Conservation (phyloP, 1,284 basidiomycete species). For the Clitocybe nebularis region DNA sequence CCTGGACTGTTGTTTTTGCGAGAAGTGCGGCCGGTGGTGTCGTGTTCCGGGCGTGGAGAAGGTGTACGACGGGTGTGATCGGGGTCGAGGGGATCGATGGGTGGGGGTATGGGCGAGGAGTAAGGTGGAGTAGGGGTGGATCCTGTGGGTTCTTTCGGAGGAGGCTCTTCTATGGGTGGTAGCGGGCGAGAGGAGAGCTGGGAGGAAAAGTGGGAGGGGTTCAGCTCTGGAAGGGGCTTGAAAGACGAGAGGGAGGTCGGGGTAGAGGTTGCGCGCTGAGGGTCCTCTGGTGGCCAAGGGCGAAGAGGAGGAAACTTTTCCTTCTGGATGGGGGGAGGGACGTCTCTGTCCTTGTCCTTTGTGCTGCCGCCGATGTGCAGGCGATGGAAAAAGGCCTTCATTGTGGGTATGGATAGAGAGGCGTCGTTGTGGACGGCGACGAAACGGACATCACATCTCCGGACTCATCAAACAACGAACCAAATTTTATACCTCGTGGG, state of each 20-base stretch:
- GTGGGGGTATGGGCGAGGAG: constrained; percentile 25
- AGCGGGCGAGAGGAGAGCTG: constrained; percentile 42
- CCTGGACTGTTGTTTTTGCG: constrained; percentile 49
- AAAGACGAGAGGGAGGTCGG: constrained; percentile 47
- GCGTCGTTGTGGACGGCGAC: background rate
- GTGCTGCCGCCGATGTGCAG: constrained; percentile 60
- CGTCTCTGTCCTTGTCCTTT: constrained; percentile 59
- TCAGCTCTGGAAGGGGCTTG: constrained; percentile 69
- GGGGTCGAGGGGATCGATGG: constrained; percentile 20
- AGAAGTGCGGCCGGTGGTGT: constrained; percentile 47
- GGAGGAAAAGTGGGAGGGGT: constrained; percentile 28
- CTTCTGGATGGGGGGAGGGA: constrained; percentile 31
- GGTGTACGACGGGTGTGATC: constrained; percentile 23
- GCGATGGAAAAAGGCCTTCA: constrained; percentile 78
- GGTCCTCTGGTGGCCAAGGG: constrained; percentile 52
- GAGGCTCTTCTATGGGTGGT: constrained; percentile 45
- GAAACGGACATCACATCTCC: background rate
- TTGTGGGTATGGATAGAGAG: constrained; percentile 24
- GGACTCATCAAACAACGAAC: constrained; percentile 5
- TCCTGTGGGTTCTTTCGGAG: constrained; percentile 14
- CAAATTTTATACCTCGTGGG: constrained; percentile 26
- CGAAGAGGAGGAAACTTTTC: constrained; percentile 67
- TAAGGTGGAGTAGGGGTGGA: constrained; percentile 8
- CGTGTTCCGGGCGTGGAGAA: constrained; percentile 28
- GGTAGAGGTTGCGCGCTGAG: constrained; percentile 36